Evolutionary conservation across 2,329 filamentous ascomycete species (phyloP), one percentile per base, ranked within the genome.

Genomic region (Aspergillus cejpii): DNA sequence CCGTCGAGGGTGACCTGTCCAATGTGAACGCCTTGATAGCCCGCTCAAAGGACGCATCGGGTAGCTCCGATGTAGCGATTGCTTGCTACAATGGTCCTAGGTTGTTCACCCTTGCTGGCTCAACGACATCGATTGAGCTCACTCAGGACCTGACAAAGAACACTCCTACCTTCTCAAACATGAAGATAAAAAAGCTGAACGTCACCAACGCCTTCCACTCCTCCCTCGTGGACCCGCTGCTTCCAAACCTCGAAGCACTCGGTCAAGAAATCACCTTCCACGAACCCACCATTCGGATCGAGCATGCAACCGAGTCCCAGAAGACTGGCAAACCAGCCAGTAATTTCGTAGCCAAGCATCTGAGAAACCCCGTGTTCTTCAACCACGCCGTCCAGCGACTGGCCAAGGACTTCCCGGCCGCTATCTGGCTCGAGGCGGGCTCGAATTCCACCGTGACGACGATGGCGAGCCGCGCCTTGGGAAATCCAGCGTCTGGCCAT

Each of bases 191-290:
- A 54, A 53, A 50, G 5, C 64, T 77, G 0, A 62, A 68, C 14
- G 71, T 74, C 1, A 71, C 72, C 1, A 67, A 76, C 40, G 72
- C 71, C 0, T 77, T 75, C 52, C 74, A 76, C 50, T 76, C 67
- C 0, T 43, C 47, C 0, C 61, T 76, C 0, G 68, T 70, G 0
- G 69, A 75, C 0, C 40, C 44, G 0, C 42, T 74, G 0, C 40
- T 61, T 5, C 12, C 37, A 1, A 33, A 49, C 1, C 53, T 72
- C 1, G 54, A 54, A 14, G 14, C 54, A 8, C 15, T 66, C 2
- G 67, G 52, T 0, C 41, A 56, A 3, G 49, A 26, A 0, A 6
- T 74, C 0, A 52, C 37, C 0, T 73, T 71, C 51, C 40, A 56
- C 0, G 27, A 64, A 5, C 56, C 65, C 1, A 37, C 7, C 1